These are phyloP conservation scores for Neodidymelliopsis sp. DNA, from an alignment of 2,329 filamentous ascomycete genomes.

Conservation along the genomic window DNA sequence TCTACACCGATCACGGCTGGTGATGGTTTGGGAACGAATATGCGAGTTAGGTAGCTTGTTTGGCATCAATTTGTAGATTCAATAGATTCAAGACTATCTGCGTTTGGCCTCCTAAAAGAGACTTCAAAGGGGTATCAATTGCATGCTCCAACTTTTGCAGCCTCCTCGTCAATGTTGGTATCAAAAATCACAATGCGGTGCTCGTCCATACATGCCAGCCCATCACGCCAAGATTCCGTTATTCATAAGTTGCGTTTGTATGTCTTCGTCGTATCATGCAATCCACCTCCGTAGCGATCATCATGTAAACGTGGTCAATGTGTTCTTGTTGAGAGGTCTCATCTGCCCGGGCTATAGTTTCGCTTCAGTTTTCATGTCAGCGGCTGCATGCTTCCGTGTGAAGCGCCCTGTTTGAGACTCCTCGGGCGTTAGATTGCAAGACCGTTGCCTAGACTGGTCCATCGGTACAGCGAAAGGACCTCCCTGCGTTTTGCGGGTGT, in stretches of 20 bases:
- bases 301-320: too few species aligned
- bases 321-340: too few species aligned
- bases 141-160: neutral
- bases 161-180: slow-evolving; percentile 5
- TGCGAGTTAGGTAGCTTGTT: too few species aligned
- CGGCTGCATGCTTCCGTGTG: neutral
- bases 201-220: slow-evolving; percentile 6
- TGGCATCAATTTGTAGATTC: too few species aligned
- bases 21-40: too few species aligned
- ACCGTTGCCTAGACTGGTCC: slow-evolving; percentile 55
- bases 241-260: slow-evolving; percentile 5
- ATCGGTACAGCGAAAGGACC: slow-evolving; percentile 61
- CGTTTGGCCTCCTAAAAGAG: slow-evolving; percentile 6
- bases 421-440: slow-evolving; percentile 41
- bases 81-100: too few species aligned
- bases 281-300: too few species aligned
- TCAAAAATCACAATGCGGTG: slow-evolving; percentile 3
- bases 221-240: neutral
- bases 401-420: too few species aligned
- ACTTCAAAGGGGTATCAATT: slow-evolving; percentile 12
- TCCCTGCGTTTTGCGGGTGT: slow-evolving; percentile 54
- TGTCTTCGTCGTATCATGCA: slow-evolving; percentile 13
- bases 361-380: too few species aligned
- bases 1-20: too few species aligned
- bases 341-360: too few species aligned